Percentiles rank a stretch among this genome's conserved stretches.
Conservation (phyloP, 2,329 filamentous ascomycete genomes). For the Aureobasidium zeae region DNA sequence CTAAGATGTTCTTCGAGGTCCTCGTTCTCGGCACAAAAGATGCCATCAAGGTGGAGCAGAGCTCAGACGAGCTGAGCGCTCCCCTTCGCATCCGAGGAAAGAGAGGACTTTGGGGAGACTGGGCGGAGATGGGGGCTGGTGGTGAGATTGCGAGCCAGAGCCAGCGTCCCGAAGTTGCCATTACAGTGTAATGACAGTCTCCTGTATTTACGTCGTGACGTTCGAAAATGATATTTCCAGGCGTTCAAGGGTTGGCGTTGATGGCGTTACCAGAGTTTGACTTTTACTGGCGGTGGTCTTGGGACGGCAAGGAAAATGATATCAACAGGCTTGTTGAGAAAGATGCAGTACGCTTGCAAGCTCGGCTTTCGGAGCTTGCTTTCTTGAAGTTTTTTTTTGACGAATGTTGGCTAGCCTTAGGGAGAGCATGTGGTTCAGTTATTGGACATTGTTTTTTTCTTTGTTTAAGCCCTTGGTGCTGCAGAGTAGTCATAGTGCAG, state of each 20-base stretch:
- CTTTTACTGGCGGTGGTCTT: slow-evolving; percentile 2
- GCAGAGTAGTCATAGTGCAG: too few relatives aligned
- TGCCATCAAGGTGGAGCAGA: slow-evolving; percentile 92
- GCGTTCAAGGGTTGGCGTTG: slow-evolving; percentile 2
- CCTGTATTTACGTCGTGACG: slow-evolving; percentile 7
- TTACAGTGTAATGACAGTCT: slow-evolving; percentile 9
- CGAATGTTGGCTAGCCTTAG: background rate
- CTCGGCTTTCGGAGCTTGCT: background rate
- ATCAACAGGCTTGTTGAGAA: slow-evolving; percentile 7
- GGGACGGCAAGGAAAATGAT: background rate
- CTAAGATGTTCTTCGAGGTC: slow-evolving; percentile 99
- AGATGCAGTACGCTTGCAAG: background rate
- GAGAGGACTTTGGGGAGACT: slow-evolving; percentile 90
- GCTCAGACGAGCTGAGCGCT: slow-evolving; percentile 55
- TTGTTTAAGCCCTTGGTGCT: too few relatives aligned
- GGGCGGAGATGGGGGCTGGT: slow-evolving; percentile 62
- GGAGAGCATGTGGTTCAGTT: background rate
- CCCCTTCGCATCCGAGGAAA: slow-evolving; percentile 80
- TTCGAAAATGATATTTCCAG: slow-evolving; percentile 1
- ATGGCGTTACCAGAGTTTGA: slow-evolving; percentile 2
- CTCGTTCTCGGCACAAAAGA: slow-evolving; percentile 95
- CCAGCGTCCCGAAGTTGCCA: slow-evolving; percentile 8
- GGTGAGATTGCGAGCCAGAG: slow-evolving; percentile 5
- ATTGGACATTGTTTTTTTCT: slow-evolving; percentile 4
- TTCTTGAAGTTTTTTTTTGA: background rate